Conservation (phyloP, 1,284 basidiomycete genomes). For the Trichosporon coremiiforme region DNA sequence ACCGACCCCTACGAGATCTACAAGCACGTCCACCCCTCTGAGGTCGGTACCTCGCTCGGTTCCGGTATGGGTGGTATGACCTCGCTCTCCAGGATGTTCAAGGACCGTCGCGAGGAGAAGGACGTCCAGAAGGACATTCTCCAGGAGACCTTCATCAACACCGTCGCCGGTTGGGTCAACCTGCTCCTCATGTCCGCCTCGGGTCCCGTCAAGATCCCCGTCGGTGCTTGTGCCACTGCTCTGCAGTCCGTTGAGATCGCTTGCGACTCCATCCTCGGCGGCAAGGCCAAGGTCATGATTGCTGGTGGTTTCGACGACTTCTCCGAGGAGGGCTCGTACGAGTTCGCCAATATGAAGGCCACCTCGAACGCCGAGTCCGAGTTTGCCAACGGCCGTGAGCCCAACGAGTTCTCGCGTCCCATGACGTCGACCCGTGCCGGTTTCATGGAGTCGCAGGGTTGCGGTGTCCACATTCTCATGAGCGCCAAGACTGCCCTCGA, state of each 20-base stretch:
- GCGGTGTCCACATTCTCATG: conserved; percentile 96
- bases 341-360: conserved; percentile 99
- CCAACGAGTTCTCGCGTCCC: conserved; percentile 96
- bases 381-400: conserved; percentile 97
- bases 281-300: conserved; percentile 99
- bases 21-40: conserved; percentile 93
- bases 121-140: conserved; percentile 98
- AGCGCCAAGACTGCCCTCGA: conserved; percentile 92
- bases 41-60: conserved; percentile 87
- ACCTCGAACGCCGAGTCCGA: conserved; percentile 96
- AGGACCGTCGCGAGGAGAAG: conserved; percentile 93
- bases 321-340: conserved; percentile 93
- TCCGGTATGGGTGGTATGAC: conserved; percentile 97
- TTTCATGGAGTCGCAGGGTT: conserved; percentile 97
- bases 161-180: conserved; percentile 97
- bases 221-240: conserved; percentile 97
- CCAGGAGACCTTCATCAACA: conserved; percentile 99
- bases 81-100: conserved; percentile 93
- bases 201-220: conserved; percentile 97
- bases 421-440: conserved; percentile 93
- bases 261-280: conserved; percentile 88
- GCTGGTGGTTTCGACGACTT: conserved; percentile 98
- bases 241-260: conserved; percentile 97
- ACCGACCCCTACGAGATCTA: conserved; percentile 97
- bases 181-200: conserved; percentile 88